These are phyloP conservation scores for Sapria himalayana DNA, from an alignment of 345 rosid genomes.

Conservation along the genomic window DNA sequence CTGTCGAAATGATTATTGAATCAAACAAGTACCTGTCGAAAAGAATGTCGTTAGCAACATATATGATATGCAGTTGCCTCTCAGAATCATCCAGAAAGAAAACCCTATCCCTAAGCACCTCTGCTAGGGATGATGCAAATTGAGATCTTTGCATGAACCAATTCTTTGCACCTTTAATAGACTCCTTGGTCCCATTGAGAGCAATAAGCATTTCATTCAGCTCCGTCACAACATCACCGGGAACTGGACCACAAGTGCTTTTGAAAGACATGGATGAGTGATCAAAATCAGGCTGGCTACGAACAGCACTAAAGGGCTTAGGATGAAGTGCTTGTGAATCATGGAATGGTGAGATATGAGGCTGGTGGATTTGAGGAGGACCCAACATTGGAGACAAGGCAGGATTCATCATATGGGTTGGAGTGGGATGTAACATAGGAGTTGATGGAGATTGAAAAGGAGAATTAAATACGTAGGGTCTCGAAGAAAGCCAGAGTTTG, in stretches of 20 bases:
- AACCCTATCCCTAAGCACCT: constrained; percentile 70
- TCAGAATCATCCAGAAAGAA: constrained; percentile 74
- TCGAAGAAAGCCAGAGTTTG: constrained; percentile 63
- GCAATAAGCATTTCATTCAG: constrained; percentile 47
- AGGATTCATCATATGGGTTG: constrained; percentile 48
- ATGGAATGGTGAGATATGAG: constrained; percentile 55
- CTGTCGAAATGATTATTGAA: too few species aligned
- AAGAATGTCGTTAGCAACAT: constrained; percentile 90
- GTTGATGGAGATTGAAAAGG: constrained; percentile 35
- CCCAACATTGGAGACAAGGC: constrained; percentile 25
- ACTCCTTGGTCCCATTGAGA: constrained; percentile 92
- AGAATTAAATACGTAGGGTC: constrained; percentile 32
- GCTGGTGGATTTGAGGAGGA: constrained; percentile 55
- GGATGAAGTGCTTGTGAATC: constrained; percentile 62
- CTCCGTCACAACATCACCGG: constrained; percentile 73
- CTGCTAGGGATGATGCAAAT: constrained; percentile 88
- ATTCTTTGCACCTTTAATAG: constrained; percentile 86
- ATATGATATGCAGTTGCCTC: constrained; percentile 80
- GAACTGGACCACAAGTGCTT: constrained; percentile 72
- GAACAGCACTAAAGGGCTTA: constrained; percentile 31
- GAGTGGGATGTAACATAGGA: constrained; percentile 44
- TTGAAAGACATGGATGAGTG: constrained; percentile 37
- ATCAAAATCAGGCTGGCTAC: constrained; percentile 61
- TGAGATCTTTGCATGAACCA: constrained; percentile 99
- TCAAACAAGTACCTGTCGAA: constrained; percentile 53